These are phyloP conservation scores for Knufia fluminis DNA, from an alignment of 2,329 filamentous ascomycete species.

Conservation along the genomic window DNA sequence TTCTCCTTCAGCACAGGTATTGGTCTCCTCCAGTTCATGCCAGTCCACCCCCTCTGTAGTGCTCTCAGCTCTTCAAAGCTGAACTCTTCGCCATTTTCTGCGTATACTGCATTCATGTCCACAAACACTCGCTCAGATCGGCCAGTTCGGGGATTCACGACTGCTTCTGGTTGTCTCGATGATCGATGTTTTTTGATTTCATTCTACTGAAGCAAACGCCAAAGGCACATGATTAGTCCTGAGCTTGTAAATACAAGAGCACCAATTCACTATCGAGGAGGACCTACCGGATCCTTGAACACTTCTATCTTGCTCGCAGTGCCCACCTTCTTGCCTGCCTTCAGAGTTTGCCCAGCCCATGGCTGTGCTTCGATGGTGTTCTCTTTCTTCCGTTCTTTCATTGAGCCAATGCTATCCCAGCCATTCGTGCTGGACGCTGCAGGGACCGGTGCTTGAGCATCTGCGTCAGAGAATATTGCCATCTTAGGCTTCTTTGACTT, in stretches of 20 bases:
- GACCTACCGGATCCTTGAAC: constrained; percentile 92
- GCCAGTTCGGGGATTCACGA: constrained; percentile 74
- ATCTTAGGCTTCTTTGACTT: constrained; percentile 70
- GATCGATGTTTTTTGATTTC: constrained; percentile 41
- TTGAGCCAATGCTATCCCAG: constrained; percentile 85
- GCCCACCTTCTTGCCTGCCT: constrained; percentile 73
- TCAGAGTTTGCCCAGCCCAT: constrained; percentile 85
- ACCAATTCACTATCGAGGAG: constrained; percentile 30
- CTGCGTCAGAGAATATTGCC: constrained; percentile 77
- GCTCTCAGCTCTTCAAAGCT: constrained; percentile 92
- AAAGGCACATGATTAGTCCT: constrained; percentile 75
- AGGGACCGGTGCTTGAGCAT: constrained; percentile 48
- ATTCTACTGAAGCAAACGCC: constrained; percentile 33
- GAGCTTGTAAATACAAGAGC: constrained; percentile 72
- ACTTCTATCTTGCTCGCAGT: constrained; percentile 74
- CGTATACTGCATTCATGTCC: constrained; percentile 76
- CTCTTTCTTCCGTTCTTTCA: constrained; percentile 87
- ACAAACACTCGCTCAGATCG: constrained; percentile 81
- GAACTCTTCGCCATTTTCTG: constrained; percentile 64
- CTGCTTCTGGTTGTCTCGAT: constrained; percentile 66
- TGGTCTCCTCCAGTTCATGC: constrained; percentile 43
- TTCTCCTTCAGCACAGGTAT: constrained; percentile 8
- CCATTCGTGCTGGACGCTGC: constrained; percentile 55
- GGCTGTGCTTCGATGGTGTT: constrained; percentile 78
- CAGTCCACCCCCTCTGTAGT: constrained; percentile 57